phyloP scores from a whole-genome alignment of 2,329 filamentous ascomycete species.

The Mollisia scopiformis region DNA sequence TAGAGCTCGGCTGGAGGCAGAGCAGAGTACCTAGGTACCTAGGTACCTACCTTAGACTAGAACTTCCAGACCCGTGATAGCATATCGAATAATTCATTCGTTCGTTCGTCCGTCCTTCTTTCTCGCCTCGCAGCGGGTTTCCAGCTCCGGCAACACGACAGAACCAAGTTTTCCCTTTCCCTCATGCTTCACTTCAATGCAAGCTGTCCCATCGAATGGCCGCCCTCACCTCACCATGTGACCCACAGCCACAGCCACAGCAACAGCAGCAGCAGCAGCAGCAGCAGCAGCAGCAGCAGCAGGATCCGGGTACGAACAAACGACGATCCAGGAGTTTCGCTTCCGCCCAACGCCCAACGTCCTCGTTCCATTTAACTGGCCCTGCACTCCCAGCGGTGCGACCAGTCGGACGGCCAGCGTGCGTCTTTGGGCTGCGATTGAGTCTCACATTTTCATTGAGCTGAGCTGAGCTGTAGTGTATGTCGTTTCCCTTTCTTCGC shows the following conservation, averaged over 20 bases:
- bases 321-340: background rate
- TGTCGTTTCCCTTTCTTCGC: background rate
- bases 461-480: too few relatives aligned
- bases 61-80: background rate
- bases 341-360: too few relatives aligned
- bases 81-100: background rate
- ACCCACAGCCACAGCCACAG: too few relatives aligned
- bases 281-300: too few relatives aligned
- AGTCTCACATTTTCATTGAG: background rate
- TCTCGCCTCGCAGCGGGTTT: background rate
- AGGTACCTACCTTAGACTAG: background rate
- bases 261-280: too few relatives aligned
- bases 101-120: background rate
- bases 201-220: background rate
- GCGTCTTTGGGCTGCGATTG: background rate
- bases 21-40: too few relatives aligned
- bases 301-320: background rate
- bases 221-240: background rate
- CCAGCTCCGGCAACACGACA: background rate
- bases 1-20: too few relatives aligned
- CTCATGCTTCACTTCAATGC: background rate
- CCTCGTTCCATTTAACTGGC: background rate
- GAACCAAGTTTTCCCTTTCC: background rate
- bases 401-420: background rate
- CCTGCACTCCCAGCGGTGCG: background rate